Conservation (phyloP, 2,329 filamentous ascomycete genomes). For the Neofusicoccum umdonicola region DNA sequence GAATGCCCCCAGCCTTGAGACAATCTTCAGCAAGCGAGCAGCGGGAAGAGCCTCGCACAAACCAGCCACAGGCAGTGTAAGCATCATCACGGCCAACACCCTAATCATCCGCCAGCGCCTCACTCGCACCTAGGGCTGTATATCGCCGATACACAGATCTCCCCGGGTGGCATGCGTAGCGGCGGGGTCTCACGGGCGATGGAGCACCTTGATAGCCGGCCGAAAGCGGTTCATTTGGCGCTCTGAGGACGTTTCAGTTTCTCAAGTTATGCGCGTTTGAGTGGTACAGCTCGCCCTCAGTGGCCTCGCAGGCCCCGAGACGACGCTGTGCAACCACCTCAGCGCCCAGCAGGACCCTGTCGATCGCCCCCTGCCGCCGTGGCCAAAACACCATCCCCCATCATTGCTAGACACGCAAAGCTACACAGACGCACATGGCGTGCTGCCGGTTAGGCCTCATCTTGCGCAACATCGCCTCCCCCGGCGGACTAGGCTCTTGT, state of each 20-base stretch:
- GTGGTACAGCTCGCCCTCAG: background rate
- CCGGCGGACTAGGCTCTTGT: slow-evolving; percentile 12
- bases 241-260: slow-evolving; percentile 2
- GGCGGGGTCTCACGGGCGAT: background rate
- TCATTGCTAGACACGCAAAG: background rate
- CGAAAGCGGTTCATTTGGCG: slow-evolving; percentile 14
- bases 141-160: background rate
- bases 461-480: slow-evolving; percentile 11
- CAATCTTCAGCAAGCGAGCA: slow-evolving; percentile 6
- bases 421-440: slow-evolving; percentile 1
- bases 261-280: background rate
- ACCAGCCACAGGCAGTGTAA: background rate
- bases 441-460: background rate
- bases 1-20: background rate
- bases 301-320: background rate
- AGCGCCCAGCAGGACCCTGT: slow-evolving; percentile 2
- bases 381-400: background rate
- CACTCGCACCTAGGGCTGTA: background rate
- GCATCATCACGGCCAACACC: background rate
- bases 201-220: background rate
- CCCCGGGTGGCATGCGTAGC: background rate
- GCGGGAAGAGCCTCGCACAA: background rate
- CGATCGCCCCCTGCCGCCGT: slow-evolving; percentile 5
- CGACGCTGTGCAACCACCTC: background rate
- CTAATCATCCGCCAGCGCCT: background rate